phyloP scores from a whole-genome alignment of 352 stramenopile genomes.

The Phytophthora fragariaefolia region DNA sequence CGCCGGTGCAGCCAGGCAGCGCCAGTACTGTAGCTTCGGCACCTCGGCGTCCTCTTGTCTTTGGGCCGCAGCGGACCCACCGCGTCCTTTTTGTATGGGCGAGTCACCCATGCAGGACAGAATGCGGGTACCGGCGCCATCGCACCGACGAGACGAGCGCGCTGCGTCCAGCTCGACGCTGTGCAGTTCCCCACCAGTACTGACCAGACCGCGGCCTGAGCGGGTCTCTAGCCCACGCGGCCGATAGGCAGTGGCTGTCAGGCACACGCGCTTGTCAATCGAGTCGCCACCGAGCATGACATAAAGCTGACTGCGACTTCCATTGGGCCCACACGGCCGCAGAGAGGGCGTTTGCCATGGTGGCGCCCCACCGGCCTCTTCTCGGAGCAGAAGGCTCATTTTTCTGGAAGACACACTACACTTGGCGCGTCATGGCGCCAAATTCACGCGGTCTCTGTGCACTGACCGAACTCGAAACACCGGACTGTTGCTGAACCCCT shows the following conservation, averaged over 20 bases:
- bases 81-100: constrained; percentile 16
- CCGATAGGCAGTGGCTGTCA: too few relatives aligned
- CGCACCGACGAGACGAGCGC: constrained; percentile 12
- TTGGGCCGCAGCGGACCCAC: not conserved
- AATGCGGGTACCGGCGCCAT: too few relatives aligned
- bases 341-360: constrained; percentile 19
- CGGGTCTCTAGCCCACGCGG: not conserved
- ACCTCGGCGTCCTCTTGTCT: constrained; percentile 8
- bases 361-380: constrained; percentile 28
- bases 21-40: constrained; percentile 17
- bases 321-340: not conserved
- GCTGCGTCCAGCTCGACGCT: constrained; percentile 36
- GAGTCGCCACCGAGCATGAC: constrained; percentile 17
- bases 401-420: constrained; percentile 30
- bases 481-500: constrained; percentile 52
- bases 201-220: constrained; percentile 21
- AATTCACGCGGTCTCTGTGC: constrained; percentile 33
- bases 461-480: constrained; percentile 30
- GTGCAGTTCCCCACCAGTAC: constrained; percentile 34
- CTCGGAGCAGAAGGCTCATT: constrained; percentile 34
- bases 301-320: constrained; percentile 29
- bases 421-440: constrained; percentile 20
- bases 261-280: constrained; percentile 29
- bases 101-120: too few relatives aligned
- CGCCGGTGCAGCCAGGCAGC: constrained; percentile 3